Evolutionary conservation across 2,329 filamentous ascomycete species (phyloP).

Genomic region (Fusarium illudens): DNA sequence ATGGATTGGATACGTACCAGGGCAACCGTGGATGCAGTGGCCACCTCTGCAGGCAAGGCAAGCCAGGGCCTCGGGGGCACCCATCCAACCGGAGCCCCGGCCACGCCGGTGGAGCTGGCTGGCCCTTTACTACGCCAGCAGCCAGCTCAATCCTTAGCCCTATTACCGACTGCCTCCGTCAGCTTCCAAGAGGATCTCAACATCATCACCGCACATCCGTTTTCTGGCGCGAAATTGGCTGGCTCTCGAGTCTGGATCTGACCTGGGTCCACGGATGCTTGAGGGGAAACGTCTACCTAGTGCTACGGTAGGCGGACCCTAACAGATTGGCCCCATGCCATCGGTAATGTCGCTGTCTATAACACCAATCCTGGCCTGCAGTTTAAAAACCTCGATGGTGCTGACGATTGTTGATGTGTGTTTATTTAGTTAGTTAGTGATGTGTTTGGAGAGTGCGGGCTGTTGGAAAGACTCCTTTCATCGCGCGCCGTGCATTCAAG

Average conservation of each 20-base stretch:
- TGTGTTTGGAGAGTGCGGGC: neutral
- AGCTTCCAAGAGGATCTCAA: slow-evolving; percentile 39
- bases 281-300: slow-evolving; percentile 12
- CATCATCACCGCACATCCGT: slow-evolving; percentile 36
- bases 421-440: slow-evolving; percentile 10
- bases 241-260: slow-evolving; percentile 9
- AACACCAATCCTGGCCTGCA: neutral
- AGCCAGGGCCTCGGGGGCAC: slow-evolving; percentile 31
- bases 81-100: slow-evolving; percentile 39
- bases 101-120: slow-evolving; percentile 41
- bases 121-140: slow-evolving; percentile 33
- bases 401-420: neutral
- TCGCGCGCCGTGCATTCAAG: neutral
- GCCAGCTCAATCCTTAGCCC: slow-evolving; percentile 43
- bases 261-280: slow-evolving; percentile 9
- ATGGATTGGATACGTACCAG: slow-evolving; percentile 9
- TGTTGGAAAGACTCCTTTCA: neutral
- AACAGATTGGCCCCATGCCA: slow-evolving; percentile 20
- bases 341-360: slow-evolving; percentile 13
- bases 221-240: slow-evolving; percentile 33
- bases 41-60: slow-evolving; percentile 1
- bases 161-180: slow-evolving; percentile 41
- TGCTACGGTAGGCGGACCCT: slow-evolving; percentile 6
- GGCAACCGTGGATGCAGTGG: neutral
- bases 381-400: neutral